Evolutionary conservation across 306 rosid species (phyloP), one percentile per base, ranked within the genome.

Genomic region (Delonix regia): DNA sequence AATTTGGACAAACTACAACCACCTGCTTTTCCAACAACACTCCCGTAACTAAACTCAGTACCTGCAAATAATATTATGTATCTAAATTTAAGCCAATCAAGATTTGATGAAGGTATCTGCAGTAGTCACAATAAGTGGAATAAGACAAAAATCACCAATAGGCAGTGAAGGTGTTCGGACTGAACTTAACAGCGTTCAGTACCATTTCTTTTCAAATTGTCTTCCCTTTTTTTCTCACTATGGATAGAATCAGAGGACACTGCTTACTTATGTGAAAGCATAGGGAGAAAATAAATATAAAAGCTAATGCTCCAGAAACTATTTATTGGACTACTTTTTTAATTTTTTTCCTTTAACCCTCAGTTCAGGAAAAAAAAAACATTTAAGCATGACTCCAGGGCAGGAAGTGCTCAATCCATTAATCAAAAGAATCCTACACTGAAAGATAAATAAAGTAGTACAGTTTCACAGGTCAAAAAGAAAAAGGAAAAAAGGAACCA

Each of bases 21-120:
- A 93, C 94, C 55, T 95, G 99, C 79, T 93, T 95, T 83, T 95
- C 99, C 87, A 95, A 84, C 49, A 95, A 80, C 51, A 88, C 91
- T 75, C 97, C 99, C 1, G 97, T 69, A 73, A 93, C 33, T 81
- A 93, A 48, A 49, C 93, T 72, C 88, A 95, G 76, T 63, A 95
- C 81, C 99, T 95, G 86, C 81, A 76, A 84, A 76, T 79, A 92
- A 67, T 63, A 84, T 62, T 62, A 34, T n/a, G 67, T 47, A 73
- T 83, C 80, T 47, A 72, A 38, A 45, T 63, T 55, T 69, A 33
- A 66, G 69, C 45, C 62, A 62, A 67, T 65, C 53, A 44, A 9
- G 72, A 41, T 36, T 5, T 21, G 14, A 24, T 9, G 33, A 59
- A 64, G 68, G 72, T 52, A 82, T 71, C 59, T 77, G 66, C 80